Conservation (phyloP, 129 eudicot species). For the Flaveria linearis region DNA sequence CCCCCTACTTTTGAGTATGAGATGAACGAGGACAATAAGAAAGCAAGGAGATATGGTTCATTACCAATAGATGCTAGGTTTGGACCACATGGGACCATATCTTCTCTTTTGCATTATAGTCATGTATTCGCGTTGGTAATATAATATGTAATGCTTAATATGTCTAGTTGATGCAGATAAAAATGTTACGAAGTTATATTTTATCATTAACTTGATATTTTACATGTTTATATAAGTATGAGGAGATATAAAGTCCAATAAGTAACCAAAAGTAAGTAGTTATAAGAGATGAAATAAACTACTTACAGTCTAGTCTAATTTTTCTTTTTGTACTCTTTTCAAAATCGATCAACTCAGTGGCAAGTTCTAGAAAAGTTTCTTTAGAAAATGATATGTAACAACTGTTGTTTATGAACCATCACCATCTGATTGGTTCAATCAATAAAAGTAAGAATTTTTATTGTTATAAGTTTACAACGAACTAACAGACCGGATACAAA, state of each 20-base stretch:
- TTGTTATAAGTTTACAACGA: not conserved
- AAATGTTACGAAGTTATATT: not conserved
- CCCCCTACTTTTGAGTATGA: not conserved
- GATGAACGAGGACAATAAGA: not conserved
- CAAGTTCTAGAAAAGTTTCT: not conserved
- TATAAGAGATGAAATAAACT: not conserved
- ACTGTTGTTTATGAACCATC: not conserved
- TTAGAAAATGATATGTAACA: constrained; percentile 26
- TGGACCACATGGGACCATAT: not conserved
- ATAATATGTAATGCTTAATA: not conserved
- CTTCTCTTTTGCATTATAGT: not conserved
- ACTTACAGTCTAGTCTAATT: not conserved
- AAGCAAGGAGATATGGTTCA: not conserved
- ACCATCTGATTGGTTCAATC: not conserved
- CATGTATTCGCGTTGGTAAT: not conserved
- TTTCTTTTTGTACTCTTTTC: not conserved
- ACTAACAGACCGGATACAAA: not conserved
- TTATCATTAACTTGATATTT: not conserved
- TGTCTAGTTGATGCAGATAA: not conserved
- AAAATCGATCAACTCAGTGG: constrained; percentile 12
- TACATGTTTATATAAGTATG: not conserved
- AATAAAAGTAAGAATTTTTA: not conserved
- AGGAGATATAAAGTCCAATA: not conserved
- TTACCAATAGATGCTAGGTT: not conserved
- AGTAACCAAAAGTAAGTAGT: not conserved